These are phyloP conservation scores for Gynandropsis gynandra DNA, from an alignment of 345 rosid genomes.

Conservation along the genomic window DNA sequence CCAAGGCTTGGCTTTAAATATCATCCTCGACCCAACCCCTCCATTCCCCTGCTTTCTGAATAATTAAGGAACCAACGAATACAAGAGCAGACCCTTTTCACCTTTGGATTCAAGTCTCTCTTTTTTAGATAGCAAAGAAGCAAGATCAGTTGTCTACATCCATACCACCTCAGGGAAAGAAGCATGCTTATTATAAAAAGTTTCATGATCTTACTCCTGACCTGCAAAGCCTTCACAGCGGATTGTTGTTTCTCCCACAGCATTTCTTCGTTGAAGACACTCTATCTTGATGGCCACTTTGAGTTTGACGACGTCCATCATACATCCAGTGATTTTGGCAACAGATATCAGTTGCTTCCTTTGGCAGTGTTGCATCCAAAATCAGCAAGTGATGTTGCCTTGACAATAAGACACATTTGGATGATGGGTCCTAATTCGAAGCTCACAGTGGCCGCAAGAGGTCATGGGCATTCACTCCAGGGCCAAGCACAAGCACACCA, in stretches of 20 bases:
- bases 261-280: constrained; percentile 51
- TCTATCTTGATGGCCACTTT: constrained; percentile 66
- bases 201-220: constrained; percentile 52
- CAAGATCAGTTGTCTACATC: constrained; percentile 36
- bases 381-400: constrained; percentile 71
- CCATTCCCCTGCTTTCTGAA: constrained; percentile 19
- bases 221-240: constrained; percentile 48
- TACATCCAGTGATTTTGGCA: constrained; percentile 85
- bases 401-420: constrained; percentile 65
- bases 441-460: constrained; percentile 88
- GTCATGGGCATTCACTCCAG: constrained; percentile 79
- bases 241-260: constrained; percentile 57
- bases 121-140: constrained; percentile 21
- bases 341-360: constrained; percentile 56
- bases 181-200: constrained; percentile 45
- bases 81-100: constrained; percentile 26
- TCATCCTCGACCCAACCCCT: no score
- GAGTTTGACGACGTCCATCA: constrained; percentile 53
- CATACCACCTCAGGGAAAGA: constrained; percentile 35
- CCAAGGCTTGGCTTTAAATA: no score
- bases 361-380: constrained; percentile 73
- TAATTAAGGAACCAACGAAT: constrained; percentile 6
- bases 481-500: constrained; percentile 78
- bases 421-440: constrained; percentile 71
- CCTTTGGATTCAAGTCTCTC: constrained; percentile 23